Conservation (phyloP, 2,329 filamentous ascomycete genomes). For the Colletotrichum tamarilloi region DNA sequence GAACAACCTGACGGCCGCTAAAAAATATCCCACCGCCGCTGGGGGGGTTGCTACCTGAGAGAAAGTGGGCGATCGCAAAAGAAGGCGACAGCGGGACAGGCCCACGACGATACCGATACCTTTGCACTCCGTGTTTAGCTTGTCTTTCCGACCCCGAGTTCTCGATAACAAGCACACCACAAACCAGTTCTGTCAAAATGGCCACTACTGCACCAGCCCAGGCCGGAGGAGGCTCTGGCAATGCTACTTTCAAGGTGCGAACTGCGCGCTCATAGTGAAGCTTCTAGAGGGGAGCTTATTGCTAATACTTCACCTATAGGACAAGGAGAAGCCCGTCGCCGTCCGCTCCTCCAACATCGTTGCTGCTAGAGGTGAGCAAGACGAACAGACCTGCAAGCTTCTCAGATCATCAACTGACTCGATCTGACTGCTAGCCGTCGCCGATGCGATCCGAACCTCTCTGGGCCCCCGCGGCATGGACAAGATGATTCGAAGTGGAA, state of each 20-base stretch:
- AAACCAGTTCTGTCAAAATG: constrained; percentile 47
- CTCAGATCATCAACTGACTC: constrained; percentile 37
- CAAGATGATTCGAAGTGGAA: constrained; percentile 98
- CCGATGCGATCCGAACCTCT: constrained; percentile 97
- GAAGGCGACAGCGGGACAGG: constrained; percentile 38
- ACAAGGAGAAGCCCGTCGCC: constrained; percentile 98
- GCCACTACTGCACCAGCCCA: constrained; percentile 56
- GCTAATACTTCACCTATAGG: constrained; percentile 57
- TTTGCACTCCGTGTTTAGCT: constrained; percentile 19
- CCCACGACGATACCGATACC: constrained; percentile 29
- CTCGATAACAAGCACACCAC: constrained; percentile 3
- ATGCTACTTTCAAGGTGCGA: constrained; percentile 69
- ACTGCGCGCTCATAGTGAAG: constrained; percentile 35
- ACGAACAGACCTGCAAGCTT: neutral
- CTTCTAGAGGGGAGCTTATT: constrained; percentile 47
- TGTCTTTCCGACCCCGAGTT: constrained; percentile 1
- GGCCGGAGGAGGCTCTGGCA: constrained; percentile 53
- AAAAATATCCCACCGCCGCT: constrained; percentile 39
- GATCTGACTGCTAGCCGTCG: constrained; percentile 73
- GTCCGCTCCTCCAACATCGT: constrained; percentile 97
- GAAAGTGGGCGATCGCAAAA: constrained; percentile 37
- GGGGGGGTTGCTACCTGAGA: constrained; percentile 35
- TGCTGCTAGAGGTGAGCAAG: constrained; percentile 83
- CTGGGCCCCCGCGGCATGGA: constrained; percentile 97
- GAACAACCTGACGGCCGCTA: constrained; percentile 38